Base-by-base conservation (phyloP, 495 filamentous ascomycete species). In the Aspergillus affinis region DNA sequence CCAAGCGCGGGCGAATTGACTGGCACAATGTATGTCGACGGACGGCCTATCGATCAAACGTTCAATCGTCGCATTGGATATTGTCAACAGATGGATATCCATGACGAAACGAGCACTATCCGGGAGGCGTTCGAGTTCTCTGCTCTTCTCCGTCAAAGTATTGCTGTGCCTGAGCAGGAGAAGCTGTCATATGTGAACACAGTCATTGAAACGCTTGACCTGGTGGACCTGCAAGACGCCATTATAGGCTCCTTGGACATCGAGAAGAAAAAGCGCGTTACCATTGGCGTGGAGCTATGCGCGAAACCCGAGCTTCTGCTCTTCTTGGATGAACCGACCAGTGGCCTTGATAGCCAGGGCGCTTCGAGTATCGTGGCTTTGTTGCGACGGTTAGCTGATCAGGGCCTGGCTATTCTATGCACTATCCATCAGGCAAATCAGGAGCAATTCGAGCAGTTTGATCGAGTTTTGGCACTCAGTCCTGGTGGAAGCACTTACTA, bases 61-160 rank as follows among this genome's bases (percentile, higher is more conserved):
- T 94, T 93, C 73, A 92, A 95, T 69, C 82, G 91, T 32, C 86
- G 87, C 13, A 93, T 91, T 0, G 85, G 84, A 9, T 96, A 93
- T 66, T 92, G 88, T 20, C 88, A 97, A 65, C 92, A 97, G 62
- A 84, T 90, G 64, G 93, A 97, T 65, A 82, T 94, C n/a, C 93
- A 95, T 66, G 90, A 93, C 55, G 79, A 86, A 12, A 87, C 87
- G 0, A 83, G 88, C 51, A 96, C 90, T 4, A 88, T 96, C 27
- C 86, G 91, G 15, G 92, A 95, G 72, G 92, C 92, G 2, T 83
- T 96, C 12, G 84, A 89, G 55, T 97, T 97, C 65, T 93, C 89
- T 17, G 92, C 93, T 30, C 80, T 90, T 48, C 79, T 96, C 6
- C 84, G 92, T 44, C 93, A 97, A 67, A 85, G 87, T 1, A 82